phyloP scores from a whole-genome alignment of 2,329 filamentous ascomycete species.

The Bipolaris bicolor region DNA sequence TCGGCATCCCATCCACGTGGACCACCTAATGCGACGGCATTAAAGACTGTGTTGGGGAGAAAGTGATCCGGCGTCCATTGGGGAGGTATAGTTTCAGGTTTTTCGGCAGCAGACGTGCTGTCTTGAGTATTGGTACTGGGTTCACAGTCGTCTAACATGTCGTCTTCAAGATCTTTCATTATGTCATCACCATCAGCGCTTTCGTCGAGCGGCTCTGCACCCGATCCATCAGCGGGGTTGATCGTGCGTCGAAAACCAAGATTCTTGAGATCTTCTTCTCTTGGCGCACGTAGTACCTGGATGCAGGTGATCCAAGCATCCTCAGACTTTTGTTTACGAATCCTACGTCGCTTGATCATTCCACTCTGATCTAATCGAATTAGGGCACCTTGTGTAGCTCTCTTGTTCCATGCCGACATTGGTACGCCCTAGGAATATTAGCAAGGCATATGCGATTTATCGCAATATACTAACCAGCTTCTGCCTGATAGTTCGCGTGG shows the following conservation, averaged over 20 bases:
- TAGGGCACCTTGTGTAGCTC: conserved; percentile 49
- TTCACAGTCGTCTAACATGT: conserved; percentile 32
- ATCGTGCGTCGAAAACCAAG: conserved; percentile 38
- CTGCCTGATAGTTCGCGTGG: conserved; percentile 59
- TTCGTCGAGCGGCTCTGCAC: conserved; percentile 36
- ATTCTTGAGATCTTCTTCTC: conserved; percentile 42
- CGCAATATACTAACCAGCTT: conserved; percentile 49
- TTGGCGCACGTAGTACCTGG: conserved; percentile 50
- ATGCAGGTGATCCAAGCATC: conserved; percentile 47
- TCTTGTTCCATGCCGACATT: conserved; percentile 46
- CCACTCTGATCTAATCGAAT: conserved; percentile 50
- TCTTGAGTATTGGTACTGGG: conserved; percentile 30
- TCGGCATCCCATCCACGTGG: conserved; percentile 57
- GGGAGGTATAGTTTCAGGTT: conserved; percentile 50
- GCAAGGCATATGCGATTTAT: not conserved
- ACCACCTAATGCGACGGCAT: conserved; percentile 56
- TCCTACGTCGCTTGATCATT: conserved; percentile 48
- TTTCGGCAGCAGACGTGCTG: conserved; percentile 19
- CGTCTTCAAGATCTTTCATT: conserved; percentile 42
- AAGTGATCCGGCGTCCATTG: conserved; percentile 62
- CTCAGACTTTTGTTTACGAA: conserved; percentile 34
- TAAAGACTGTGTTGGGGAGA: conserved; percentile 60
- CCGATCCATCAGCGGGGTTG: conserved; percentile 13
- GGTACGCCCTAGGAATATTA: conserved; percentile 39
- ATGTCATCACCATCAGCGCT: conserved; percentile 39